Base-by-base conservation (phyloP, 805 yeast species). In the Nakazawaea pomicola region DNA sequence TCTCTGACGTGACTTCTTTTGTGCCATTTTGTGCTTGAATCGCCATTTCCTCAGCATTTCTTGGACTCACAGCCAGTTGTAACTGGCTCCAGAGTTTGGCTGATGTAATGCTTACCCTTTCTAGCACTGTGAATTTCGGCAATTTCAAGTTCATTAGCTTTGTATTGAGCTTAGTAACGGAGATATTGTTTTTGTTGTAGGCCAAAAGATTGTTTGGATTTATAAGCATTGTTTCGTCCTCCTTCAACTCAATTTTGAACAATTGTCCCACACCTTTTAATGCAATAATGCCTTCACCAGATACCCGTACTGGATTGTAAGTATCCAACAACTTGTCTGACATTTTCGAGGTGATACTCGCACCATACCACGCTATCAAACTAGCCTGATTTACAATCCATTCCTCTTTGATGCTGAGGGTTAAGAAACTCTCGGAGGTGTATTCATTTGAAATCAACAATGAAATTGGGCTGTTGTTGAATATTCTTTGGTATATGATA, bases 341-440 rank as follows among this genome's bases (percentile, higher is more conserved):
- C 11, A 31, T 33, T 16, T 24, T n/a, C 6, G 38, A 31, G 6
- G 14, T 5, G 3, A 39, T 21, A 16, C 21, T 9, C 6, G 34
- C n/a, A 1, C 75, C 77, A 1, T 71, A 57, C 78, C 78, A 73
- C 5, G 76, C 74, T 10, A 72, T 56, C 9, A 73, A 45, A 39
- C 55, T 56, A 11, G 59, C 55, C 35, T 61, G 61, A 24, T 57
- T 62, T 15, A 58, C 35, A 14, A 72, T 55, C 6, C 50, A 50
- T 8, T 47, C 33, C 10, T 37, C 46, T 3, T 51, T 48, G 3
- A 62, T 43, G 4, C 61, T 55, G 3, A 69, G 44, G 1, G 65
- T 53, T 1, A 66, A 47, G 44, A 65, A 71, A 41, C 60, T 61
- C 23, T 58, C 46, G 31, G 51, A 51, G n/a, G 57, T 58, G 4